These are phyloP conservation scores for Parathielavia hyrcaniae DNA, from an alignment of 495 filamentous ascomycete species.

Conservation along the genomic window DNA sequence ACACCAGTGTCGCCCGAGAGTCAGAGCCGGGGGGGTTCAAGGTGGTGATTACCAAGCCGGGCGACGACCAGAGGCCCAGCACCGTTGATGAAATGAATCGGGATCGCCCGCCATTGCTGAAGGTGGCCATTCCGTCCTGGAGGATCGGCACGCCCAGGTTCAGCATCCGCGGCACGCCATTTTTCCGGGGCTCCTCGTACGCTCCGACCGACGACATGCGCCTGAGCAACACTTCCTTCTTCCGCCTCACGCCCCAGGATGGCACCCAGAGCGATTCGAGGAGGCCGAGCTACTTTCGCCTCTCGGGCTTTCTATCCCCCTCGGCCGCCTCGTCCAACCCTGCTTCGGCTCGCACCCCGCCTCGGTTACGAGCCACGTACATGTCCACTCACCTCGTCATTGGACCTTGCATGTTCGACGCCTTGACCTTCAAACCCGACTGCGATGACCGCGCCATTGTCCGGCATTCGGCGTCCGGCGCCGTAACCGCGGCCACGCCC, in stretches of 20 bases:
- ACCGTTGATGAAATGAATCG: slow-evolving; percentile 53
- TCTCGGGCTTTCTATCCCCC: slow-evolving; percentile 23
- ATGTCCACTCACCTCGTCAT: slow-evolving; percentile 44
- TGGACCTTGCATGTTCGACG: slow-evolving; percentile 67
- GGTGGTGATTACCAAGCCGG: slow-evolving; percentile 75
- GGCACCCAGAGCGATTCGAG: slow-evolving; percentile 25
- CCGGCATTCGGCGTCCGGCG: slow-evolving; percentile 64
- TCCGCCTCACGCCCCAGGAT: slow-evolving; percentile 23
- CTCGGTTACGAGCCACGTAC: slow-evolving; percentile 36
- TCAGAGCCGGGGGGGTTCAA: slow-evolving; percentile 64
- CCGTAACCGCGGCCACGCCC: slow-evolving; percentile 84
- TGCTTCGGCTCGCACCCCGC: slow-evolving; percentile 22
- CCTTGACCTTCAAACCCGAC: slow-evolving; percentile 59
- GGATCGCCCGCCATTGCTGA: slow-evolving; percentile 51
- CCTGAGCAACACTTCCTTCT: slow-evolving; percentile 41
- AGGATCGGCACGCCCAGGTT: slow-evolving; percentile 78
- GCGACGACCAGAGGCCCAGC: slow-evolving; percentile 52
- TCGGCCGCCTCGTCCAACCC: slow-evolving; percentile 23
- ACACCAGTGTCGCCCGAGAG: slow-evolving; percentile 44
- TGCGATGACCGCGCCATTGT: slow-evolving; percentile 79
- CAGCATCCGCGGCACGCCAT: slow-evolving; percentile 67
- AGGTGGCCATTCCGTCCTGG: slow-evolving; percentile 82
- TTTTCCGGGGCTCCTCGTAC: slow-evolving; percentile 69
- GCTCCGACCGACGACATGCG: slow-evolving; percentile 48
- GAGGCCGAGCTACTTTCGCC: slow-evolving; percentile 27